Conservation (phyloP, 768 basidiomycete genomes). For the Lanmaoa rubissima region DNA sequence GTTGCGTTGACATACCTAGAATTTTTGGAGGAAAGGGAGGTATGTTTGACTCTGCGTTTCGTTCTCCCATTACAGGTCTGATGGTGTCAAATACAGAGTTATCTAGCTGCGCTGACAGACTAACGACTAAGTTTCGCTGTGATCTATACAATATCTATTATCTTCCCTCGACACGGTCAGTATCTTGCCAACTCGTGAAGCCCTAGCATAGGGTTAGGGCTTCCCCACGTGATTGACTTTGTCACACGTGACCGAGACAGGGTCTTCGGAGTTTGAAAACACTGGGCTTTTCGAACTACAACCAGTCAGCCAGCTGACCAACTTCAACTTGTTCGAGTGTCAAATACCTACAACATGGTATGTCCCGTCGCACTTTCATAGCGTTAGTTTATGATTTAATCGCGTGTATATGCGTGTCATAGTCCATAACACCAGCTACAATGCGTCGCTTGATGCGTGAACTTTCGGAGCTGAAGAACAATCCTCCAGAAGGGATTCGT, state of each 20-base stretch:
- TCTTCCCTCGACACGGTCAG: not conserved
- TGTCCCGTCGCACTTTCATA: constrained; percentile 1
- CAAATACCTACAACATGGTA: constrained; percentile 22
- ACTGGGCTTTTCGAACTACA: constrained; percentile 24
- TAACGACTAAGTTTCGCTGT: constrained; percentile 19
- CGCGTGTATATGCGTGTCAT: not conserved
- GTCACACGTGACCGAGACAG: constrained; percentile 25
- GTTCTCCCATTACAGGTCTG: not conserved
- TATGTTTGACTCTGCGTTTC: constrained; percentile 33
- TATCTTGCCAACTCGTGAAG: not conserved
- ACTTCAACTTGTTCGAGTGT: constrained; percentile 6
- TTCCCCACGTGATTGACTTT: constrained; percentile 26
- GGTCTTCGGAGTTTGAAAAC: constrained; percentile 26
- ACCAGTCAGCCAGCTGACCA: constrained; percentile 14
- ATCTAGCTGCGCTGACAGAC: constrained; percentile 52
- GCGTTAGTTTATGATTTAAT: not conserved
- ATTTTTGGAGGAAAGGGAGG: constrained; percentile 77
- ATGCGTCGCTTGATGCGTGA: constrained; percentile 89
- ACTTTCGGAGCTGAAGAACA: constrained; percentile 73
- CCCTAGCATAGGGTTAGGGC: constrained; percentile 14
- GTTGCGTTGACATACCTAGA: constrained; percentile 73
- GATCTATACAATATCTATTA: constrained; percentile 7
- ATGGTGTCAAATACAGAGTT: constrained; percentile 42
- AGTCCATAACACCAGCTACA: constrained; percentile 51
- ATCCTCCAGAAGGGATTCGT: constrained; percentile 91